Evolutionary conservation across 2,329 filamentous ascomycete species (phyloP), one percentile per base, ranked within the genome.

Genomic region (Aureobasidium melanogenum): DNA sequence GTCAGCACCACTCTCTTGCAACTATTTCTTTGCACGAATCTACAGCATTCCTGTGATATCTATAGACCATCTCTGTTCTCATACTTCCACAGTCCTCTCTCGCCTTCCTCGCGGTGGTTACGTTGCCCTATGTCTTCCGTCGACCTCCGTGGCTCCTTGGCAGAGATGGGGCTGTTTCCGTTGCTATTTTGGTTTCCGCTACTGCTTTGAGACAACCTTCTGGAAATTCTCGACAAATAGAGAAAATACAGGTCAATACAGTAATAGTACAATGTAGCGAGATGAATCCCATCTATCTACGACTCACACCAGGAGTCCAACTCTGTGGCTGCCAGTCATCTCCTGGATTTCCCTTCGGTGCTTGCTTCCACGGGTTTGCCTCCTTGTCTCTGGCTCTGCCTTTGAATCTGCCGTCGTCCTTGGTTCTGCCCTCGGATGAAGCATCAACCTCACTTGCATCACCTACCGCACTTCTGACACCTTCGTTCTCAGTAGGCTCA

Each of bases 291-390:
- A 22, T 57, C 19, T 34, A 67, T 60, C 72, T 67, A 63, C 72
- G 71, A 61, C 72, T 70, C 19, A 72, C 72, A 15, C 69, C 72
- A 32, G 77, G 78, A 19, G 72, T 72, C 78, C 78, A 80, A 12
- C 68, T 67, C 61, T 74, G 67, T 1, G 78, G 79, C 68, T 80
- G 77, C 75, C 75, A 80, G 8, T 75, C 75, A 59, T 80, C 75
- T 24, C 76, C 70, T 12, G 75, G 73, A 30, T 71, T 73, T 10
- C 73, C 70, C 57, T 70, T 72, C 9, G 68, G 65, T 24, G 70
- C 64, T 44, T 73, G 66, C 47, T 75, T 73, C 75, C 75, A 79
- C 1, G 76, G 76, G 67, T 67, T 75, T 66, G 66, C 59, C 62
- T 70, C 68, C 60, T 70, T 63, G 28, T 68, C 64, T 50, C 65